These are phyloP conservation scores for Ascocoryne sarcoides DNA, from an alignment of 2,329 filamentous ascomycete genomes.

Conservation along the genomic window DNA sequence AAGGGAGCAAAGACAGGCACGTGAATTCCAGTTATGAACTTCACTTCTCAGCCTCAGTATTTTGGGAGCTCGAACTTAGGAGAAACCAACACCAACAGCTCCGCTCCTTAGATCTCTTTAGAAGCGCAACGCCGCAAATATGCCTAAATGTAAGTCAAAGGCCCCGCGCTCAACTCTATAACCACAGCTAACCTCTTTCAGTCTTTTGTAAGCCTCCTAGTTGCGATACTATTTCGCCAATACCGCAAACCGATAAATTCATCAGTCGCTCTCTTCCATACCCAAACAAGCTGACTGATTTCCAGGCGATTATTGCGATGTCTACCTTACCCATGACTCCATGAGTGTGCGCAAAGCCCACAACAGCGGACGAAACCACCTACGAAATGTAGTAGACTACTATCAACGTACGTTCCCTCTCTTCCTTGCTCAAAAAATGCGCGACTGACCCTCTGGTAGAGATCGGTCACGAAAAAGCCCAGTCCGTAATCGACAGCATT, in stretches of 20 bases:
- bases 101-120: slow-evolving; percentile 1
- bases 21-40: slow-evolving; percentile 1
- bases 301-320: slow-evolving; percentile 92
- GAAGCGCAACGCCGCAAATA: slow-evolving; percentile 37
- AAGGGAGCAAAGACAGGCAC: neutral
- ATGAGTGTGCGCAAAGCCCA: slow-evolving; percentile 99
- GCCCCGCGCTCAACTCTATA: slow-evolving; percentile 4
- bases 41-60: too few relatives aligned
- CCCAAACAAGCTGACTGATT: slow-evolving; percentile 13
- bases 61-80: slow-evolving; percentile 1
- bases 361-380: slow-evolving; percentile 91
- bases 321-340: slow-evolving; percentile 98
- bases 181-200: slow-evolving; percentile 36
- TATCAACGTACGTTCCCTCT: slow-evolving; percentile 65
- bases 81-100: neutral
- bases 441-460: slow-evolving; percentile 51
- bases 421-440: too few relatives aligned
- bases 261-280: too few relatives aligned
- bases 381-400: slow-evolving; percentile 96
- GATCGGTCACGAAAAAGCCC: slow-evolving; percentile 96
- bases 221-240: neutral
- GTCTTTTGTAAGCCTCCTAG: slow-evolving; percentile 56
- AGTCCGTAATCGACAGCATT: slow-evolving; percentile 97
- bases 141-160: slow-evolving; percentile 74
- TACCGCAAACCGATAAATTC: neutral